A percentile compares a stretch with the other conserved stretches of the same genome.
These are phyloP conservation scores for Penicillium malachiteum DNA, from an alignment of 495 filamentous ascomycete species.

Conservation along the genomic window DNA sequence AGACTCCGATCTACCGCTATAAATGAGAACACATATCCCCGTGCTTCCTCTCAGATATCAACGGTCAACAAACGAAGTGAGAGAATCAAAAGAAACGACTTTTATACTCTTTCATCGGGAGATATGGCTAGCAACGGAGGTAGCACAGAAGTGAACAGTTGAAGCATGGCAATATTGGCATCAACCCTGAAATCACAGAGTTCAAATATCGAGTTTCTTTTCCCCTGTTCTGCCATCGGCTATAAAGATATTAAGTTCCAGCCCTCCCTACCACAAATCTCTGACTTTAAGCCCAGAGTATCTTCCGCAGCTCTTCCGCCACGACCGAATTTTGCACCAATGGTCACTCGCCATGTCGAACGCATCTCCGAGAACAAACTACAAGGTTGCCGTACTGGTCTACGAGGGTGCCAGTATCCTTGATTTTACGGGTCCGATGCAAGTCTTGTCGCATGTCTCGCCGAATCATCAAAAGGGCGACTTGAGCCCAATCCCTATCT, in stretches of 20 bases:
- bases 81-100: background rate
- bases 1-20: background rate
- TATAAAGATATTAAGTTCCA: background rate
- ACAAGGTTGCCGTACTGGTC: conserved; percentile 35
- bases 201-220: background rate
- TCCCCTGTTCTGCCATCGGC: background rate
- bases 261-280: background rate
- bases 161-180: background rate
- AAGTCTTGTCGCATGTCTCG: conserved; percentile 37
- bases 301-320: background rate
- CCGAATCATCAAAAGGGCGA: background rate
- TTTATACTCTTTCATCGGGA: conserved; percentile 1
- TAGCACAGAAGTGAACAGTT: background rate
- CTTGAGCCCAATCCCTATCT: conserved; percentile 16
- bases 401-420: conserved; percentile 48
- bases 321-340: background rate
- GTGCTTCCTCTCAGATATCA: too few relatives aligned
- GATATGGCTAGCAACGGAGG: conserved; percentile 6
- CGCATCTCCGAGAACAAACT: background rate
- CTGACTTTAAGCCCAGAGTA: background rate
- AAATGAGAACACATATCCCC: background rate
- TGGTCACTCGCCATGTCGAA: background rate
- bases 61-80: too few relatives aligned
- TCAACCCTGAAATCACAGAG: background rate
- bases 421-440: conserved; percentile 64